A percentile compares a stretch with the other conserved stretches of the same genome.
phyloP scores from a whole-genome alignment of 257 asterid species.

The Coffea eugenioides region DNA sequence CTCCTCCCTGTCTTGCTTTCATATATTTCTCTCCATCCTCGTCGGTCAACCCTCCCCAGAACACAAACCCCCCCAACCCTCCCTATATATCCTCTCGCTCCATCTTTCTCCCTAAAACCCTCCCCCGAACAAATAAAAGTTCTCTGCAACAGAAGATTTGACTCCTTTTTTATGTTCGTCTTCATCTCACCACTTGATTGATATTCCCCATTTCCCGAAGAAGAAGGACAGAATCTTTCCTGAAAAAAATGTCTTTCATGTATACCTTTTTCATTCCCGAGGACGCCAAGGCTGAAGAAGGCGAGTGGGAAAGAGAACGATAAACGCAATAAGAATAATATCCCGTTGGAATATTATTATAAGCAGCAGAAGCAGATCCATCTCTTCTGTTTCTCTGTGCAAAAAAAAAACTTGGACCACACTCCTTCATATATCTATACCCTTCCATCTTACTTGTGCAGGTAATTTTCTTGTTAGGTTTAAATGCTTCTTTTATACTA shows the following conservation, averaged over 20 bases:
- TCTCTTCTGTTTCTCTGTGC: background rate
- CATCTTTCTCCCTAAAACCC: too few species aligned
- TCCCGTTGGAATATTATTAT: too few species aligned
- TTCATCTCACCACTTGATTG: background rate
- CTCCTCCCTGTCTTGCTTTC: too few species aligned
- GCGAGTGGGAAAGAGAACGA: conserved; percentile 73
- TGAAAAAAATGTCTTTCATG: conserved; percentile 31
- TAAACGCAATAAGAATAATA: conserved; percentile 14
- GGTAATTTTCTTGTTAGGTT: too few species aligned
- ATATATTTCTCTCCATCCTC: too few species aligned
- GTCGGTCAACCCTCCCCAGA: too few species aligned
- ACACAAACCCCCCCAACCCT: too few species aligned
- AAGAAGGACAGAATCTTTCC: background rate
- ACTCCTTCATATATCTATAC: background rate
- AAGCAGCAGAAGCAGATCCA: background rate
- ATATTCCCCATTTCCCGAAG: background rate
- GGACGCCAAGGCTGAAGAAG: conserved; percentile 46
- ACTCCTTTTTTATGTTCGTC: background rate
- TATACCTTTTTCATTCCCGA: conserved; percentile 46
- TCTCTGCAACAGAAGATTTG: too few species aligned
- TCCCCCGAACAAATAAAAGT: too few species aligned
- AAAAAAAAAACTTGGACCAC: too few species aligned
- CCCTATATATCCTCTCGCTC: too few species aligned
- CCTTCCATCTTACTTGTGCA: background rate
- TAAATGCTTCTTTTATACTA: background rate